phyloP scores from a whole-genome alignment of 2,329 filamentous ascomycete genomes.

The Pyrenochaeta sp. region DNA sequence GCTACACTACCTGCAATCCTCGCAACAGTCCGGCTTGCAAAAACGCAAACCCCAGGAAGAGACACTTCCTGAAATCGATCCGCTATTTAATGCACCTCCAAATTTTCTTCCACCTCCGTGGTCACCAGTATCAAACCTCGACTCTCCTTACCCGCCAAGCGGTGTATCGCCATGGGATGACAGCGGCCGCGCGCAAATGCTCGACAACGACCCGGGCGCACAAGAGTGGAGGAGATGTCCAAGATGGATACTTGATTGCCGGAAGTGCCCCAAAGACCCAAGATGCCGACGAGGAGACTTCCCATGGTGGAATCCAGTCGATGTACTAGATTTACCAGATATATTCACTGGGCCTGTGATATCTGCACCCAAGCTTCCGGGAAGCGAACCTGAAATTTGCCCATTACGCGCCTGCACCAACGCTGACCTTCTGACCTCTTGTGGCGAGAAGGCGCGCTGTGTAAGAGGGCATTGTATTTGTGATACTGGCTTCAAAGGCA shows the following conservation, averaged over 20 bases:
- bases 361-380: background rate
- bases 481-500: conserved; percentile 10
- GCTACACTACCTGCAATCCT: background rate
- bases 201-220: conserved; percentile 10
- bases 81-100: background rate
- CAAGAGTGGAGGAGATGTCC: conserved; percentile 13
- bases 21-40: background rate
- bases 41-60: background rate
- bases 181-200: conserved; percentile 18
- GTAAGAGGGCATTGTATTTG: conserved; percentile 10
- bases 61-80: background rate
- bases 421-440: background rate
- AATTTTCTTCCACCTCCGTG: conserved; percentile 13
- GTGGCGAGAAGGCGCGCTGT: conserved; percentile 5
- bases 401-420: background rate
- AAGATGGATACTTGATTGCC: conserved; percentile 13
- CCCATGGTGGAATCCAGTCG: conserved; percentile 2
- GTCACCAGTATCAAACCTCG: conserved; percentile 12
- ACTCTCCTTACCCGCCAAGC: conserved; percentile 12
- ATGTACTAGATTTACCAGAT: background rate
- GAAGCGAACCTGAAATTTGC: background rate
- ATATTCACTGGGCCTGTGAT: background rate
- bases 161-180: conserved; percentile 19
- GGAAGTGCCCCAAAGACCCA: conserved; percentile 16
- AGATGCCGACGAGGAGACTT: conserved; percentile 5